Base-by-base conservation (phyloP, 805 yeast genomes). In the Saccharomycopsis javanensis region DNA sequence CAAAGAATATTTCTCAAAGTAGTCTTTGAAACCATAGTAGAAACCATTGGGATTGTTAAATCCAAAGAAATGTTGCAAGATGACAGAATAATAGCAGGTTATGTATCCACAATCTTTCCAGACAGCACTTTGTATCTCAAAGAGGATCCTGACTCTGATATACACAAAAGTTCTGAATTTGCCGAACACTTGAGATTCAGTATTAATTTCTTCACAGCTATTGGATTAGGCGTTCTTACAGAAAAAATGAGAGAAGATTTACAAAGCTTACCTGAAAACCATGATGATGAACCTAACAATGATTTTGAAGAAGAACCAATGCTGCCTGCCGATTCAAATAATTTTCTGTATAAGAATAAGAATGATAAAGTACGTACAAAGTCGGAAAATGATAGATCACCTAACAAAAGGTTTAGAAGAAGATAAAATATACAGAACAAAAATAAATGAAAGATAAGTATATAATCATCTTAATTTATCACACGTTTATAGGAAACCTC, bases 151-250 rank as follows among this genome's bases (percentile, higher is more conserved):
- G 62, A 6, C 59, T 64, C 54, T 6, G 69, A 71, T 28, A 66
- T 71, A 1, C 55, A 34, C 18, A 30, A 20, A 15, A 16, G 23
- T 20, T 37, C 54, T 1, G 70, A 69, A 1, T 75, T 75, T 56
- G 73, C 75, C 5, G 83, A 81, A 8, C 72, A 79, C 62, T 71
- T 85, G 13, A 74, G 92, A 59, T 92, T 91, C 67, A 78, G 95
- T 1, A 89, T 90, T 66, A 92, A 92, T 66, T 92, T 78, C 67
- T 92, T 92, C 69, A 92, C 97, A 0, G 97, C 97, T 1, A 89
- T 92, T 60, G 95, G 95, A 0, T 68, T 92, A 53, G 97, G 97
- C 50, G 76, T 78, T 1, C 67, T 92, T 57, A 91, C 98, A 0
- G 96, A 88, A 38, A 79, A 73, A 1, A 86, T 91, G 95, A 79